Evolutionary conservation across 331 rosid genomes (phyloP).

Genomic region (Acacia concinna): DNA sequence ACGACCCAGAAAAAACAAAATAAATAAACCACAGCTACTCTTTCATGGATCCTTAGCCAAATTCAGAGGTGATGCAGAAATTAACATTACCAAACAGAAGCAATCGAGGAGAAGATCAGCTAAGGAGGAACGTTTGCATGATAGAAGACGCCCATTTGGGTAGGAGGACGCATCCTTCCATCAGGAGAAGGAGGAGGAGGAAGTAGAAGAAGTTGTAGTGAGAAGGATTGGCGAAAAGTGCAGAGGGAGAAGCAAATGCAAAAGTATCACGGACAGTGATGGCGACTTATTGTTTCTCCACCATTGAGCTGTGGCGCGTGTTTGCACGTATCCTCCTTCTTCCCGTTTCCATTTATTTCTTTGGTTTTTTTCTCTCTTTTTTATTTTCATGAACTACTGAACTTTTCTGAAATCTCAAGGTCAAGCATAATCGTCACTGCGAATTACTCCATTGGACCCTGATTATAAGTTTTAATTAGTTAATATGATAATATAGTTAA

Average conservation of each 20-base stretch:
- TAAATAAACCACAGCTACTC: neutral
- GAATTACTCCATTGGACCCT: no score
- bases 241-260: neutral
- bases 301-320: constrained; percentile 19
- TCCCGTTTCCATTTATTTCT: neutral
- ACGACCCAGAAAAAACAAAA: neutral
- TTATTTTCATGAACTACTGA: neutral
- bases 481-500: no score
- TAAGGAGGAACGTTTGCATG: constrained; percentile 16
- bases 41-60: neutral
- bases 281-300: constrained; percentile 1
- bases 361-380: neutral
- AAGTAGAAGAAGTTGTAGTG: neutral
- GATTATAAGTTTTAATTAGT: no score
- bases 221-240: constrained; percentile 9
- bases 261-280: constrained; percentile 38
- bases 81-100: constrained; percentile 32
- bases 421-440: neutral
- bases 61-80: neutral
- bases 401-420: neutral
- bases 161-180: neutral
- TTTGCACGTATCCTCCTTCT: neutral
- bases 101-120: constrained; percentile 24
- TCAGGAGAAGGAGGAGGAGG: neutral
- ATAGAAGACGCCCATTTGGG: constrained; percentile 28